Base-by-base conservation (phyloP, 2,329 filamentous ascomycete species). In the Pyrenochaeta sp. region DNA sequence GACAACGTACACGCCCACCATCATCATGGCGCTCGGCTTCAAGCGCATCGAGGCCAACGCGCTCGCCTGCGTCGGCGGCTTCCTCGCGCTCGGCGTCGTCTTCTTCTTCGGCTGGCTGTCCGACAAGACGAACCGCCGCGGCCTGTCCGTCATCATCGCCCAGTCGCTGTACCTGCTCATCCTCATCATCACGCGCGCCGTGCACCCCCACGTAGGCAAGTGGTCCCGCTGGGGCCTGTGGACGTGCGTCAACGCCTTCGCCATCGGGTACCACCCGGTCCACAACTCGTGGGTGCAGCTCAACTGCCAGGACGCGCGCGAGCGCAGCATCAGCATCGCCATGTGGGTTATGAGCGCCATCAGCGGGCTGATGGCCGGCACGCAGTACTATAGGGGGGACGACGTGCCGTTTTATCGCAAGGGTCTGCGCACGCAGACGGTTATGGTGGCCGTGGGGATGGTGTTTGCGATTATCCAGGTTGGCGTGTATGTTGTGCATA, bases 251-350 rank as follows among this genome's bases (percentile, higher is more conserved):
- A 81, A 81, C 56, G 66, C 65, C 2, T 73, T 81, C 24, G 77
- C 78, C 0, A 79, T 81, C 7, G 76, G 78, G 0, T 81, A 81
- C 48, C 79, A 81, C 57, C 78, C 78, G 0, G 70, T 78, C 1
- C 77, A 81, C 41, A 81, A 81, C 58, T 72, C 76, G 0, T 81
- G 78, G 78, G 65, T 79, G 13, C 77, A 80, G 54, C 61, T 81
- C 6, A 82, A 81, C 50, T 81, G 78, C 51, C 66, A 63, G 10
- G 74, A 74, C 13, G 55, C 74, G 0, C 60, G 72, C 4, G 78
- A 80, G 56, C 60, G 77, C 39, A 81, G 76, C 48, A 77, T 81
- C 36, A 71, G 67, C 14, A 74, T 81, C 32, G 77, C 79, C 68
- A 72, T 76, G 74, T 73, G 69, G 70, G 77, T 81, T 2, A 80